Percentiles rank a stretch among this genome's conserved stretches.
These are phyloP conservation scores for Vaccinium darrowii DNA, from an alignment of 148 eudicot genomes.

Conservation along the genomic window DNA sequence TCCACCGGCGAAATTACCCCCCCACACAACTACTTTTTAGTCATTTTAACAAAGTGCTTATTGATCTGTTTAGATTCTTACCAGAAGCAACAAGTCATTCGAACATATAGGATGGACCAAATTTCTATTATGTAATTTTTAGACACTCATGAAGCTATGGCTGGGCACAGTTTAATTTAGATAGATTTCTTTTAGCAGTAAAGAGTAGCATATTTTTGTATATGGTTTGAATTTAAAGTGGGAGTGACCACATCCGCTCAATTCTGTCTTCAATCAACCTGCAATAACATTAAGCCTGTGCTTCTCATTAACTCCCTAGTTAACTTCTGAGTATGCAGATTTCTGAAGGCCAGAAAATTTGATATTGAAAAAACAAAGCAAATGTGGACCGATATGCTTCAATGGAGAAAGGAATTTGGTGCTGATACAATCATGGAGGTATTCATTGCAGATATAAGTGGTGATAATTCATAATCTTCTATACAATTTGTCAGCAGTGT, in stretches of 20 bases:
- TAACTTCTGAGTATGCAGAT: constrained; percentile 18
- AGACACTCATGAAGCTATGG: not conserved
- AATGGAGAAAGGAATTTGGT: constrained; percentile 33
- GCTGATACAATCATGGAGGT: constrained; percentile 28
- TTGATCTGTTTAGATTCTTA: not conserved
- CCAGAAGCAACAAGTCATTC: not conserved
- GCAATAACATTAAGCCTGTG: not conserved
- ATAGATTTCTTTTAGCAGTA: not conserved
- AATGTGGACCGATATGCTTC: constrained; percentile 35
- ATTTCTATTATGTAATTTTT: not conserved
- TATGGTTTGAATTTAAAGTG: not conserved
- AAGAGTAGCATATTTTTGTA: not conserved
- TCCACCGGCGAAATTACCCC: no score
- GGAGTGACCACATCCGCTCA: not conserved
- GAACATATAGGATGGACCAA: not conserved
- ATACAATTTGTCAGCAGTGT: not conserved
- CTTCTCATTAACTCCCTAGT: not conserved
- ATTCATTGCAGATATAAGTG: not conserved
- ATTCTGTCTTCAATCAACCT: not conserved
- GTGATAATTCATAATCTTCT: not conserved
- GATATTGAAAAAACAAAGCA: constrained; percentile 34
- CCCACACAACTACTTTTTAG: not conserved
- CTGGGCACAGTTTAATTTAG: not conserved
- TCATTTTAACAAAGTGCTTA: not conserved
- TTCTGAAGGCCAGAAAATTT: constrained; percentile 35